phyloP scores from a whole-genome alignment of 768 basidiomycete genomes.

The Russula foetens region DNA sequence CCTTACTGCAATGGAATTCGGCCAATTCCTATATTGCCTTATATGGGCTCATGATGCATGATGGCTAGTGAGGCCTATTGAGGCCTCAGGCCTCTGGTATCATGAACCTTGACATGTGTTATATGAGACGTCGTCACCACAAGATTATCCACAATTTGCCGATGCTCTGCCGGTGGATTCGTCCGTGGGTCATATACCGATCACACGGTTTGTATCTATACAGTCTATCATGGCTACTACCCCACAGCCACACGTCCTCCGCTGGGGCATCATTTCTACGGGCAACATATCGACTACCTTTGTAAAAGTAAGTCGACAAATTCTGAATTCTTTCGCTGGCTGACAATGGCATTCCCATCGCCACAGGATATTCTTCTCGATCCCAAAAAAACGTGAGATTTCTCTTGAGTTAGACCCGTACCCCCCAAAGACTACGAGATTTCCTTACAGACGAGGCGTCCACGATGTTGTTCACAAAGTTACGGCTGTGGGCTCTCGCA shows the following conservation, averaged over 20 bases:
- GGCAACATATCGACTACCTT: slow-evolving; percentile 64
- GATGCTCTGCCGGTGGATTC: too few relatives aligned
- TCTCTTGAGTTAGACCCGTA: slow-evolving; percentile 12
- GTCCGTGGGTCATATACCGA: too few relatives aligned
- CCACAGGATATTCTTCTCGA: slow-evolving; percentile 66
- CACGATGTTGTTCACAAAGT: slow-evolving; percentile 61
- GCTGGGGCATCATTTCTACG: slow-evolving; percentile 87
- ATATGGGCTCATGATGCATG: too few relatives aligned
- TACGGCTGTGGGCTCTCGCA: slow-evolving; percentile 72
- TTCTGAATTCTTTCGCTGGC: background rate
- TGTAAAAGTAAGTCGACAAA: slow-evolving; percentile 42
- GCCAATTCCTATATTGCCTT: too few relatives aligned
- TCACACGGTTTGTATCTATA: too few relatives aligned
- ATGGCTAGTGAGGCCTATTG: too few relatives aligned
- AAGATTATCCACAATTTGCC: too few relatives aligned
- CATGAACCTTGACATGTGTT: too few relatives aligned
- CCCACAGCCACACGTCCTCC: slow-evolving; percentile 37
- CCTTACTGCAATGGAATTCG: too few relatives aligned
- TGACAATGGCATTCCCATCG: background rate
- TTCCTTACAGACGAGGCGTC: slow-evolving; percentile 46
- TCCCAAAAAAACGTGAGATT: slow-evolving; percentile 57
- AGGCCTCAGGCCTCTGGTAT: too few relatives aligned
- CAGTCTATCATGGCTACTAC: slow-evolving; percentile 20
- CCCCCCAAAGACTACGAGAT: background rate
- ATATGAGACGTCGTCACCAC: too few relatives aligned